Evolutionary conservation across 768 basidiomycete genomes (phyloP).

Genomic region (Mycena galericulata): DNA sequence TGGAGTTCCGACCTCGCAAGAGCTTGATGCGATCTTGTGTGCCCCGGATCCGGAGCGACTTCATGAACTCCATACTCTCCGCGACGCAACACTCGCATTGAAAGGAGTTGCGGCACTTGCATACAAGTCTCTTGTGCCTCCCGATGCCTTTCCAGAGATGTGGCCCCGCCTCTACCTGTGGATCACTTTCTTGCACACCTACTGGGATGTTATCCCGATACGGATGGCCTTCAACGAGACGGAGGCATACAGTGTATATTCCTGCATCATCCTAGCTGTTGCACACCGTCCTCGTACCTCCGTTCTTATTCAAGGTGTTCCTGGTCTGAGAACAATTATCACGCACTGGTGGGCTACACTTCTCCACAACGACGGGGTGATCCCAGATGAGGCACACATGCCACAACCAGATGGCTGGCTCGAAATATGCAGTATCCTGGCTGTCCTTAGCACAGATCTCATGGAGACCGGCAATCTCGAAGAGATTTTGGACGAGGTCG

Average conservation of each 20-base stretch:
- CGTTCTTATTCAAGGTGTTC: too few relatives aligned
- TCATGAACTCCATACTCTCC: too few relatives aligned
- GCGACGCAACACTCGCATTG: too few relatives aligned
- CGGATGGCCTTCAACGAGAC: background rate
- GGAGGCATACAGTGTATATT: background rate
- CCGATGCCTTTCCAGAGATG: background rate
- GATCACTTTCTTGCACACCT: background rate
- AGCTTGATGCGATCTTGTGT: too few relatives aligned
- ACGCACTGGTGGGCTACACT: too few relatives aligned
- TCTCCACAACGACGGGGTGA: background rate
- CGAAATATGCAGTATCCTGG: background rate
- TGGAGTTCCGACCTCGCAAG: too few relatives aligned
- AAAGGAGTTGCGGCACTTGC: too few relatives aligned
- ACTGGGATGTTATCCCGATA: background rate
- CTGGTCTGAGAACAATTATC: too few relatives aligned
- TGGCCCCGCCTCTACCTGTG: background rate
- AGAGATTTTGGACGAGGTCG: background rate
- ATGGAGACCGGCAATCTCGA: background rate
- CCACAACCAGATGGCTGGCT: background rate
- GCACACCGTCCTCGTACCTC: background rate
- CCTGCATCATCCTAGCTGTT: background rate
- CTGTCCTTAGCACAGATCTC: background rate
- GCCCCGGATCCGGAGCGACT: too few relatives aligned
- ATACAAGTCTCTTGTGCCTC: too few relatives aligned
- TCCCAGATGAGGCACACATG: background rate